Evolutionary conservation across 1,284 basidiomycete species (phyloP).

Genomic region (Wallemia hederae): DNA sequence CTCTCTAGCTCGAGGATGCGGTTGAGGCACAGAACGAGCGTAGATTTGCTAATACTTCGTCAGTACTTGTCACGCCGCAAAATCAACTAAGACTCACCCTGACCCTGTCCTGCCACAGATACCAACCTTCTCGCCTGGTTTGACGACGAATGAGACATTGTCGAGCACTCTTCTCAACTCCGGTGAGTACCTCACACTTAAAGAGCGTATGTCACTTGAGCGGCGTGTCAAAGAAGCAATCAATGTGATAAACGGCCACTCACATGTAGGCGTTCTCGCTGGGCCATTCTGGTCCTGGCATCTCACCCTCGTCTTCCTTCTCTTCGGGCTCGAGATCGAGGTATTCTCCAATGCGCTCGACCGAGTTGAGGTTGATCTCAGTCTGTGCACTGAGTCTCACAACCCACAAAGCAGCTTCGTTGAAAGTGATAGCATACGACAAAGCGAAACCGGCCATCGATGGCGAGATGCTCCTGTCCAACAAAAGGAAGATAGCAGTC

Average conservation of each 20-base stretch:
- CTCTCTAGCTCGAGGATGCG: conserved; percentile 18
- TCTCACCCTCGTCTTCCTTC: conserved; percentile 9
- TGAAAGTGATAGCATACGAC: conserved; percentile 16
- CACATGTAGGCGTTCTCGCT: background rate
- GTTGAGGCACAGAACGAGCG: conserved; percentile 21
- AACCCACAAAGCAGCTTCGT: conserved; percentile 14
- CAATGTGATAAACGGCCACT: background rate
- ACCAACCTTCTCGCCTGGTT: conserved; percentile 22
- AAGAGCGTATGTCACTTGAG: background rate
- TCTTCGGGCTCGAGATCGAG: conserved; percentile 21
- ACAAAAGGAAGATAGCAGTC: conserved; percentile 18
- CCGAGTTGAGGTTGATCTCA: conserved; percentile 20
- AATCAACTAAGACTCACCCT: conserved; percentile 6
- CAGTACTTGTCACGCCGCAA: conserved; percentile 4
- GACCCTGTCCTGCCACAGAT: conserved; percentile 23
- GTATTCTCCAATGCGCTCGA: conserved; percentile 23
- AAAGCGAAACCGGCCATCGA: conserved; percentile 13
- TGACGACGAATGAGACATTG: conserved; percentile 20
- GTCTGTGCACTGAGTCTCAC: conserved; percentile 20
- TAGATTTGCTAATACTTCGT: conserved; percentile 12
- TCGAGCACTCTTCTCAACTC: conserved; percentile 22
- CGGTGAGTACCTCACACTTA: conserved; percentile 17
- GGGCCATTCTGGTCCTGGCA: conserved; percentile 17
- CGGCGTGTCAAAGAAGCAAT: background rate
- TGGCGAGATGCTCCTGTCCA: conserved; percentile 15